phyloP scores from a whole-genome alignment of 2,329 filamentous ascomycete species.

The Grosmannia clavigera region DNA sequence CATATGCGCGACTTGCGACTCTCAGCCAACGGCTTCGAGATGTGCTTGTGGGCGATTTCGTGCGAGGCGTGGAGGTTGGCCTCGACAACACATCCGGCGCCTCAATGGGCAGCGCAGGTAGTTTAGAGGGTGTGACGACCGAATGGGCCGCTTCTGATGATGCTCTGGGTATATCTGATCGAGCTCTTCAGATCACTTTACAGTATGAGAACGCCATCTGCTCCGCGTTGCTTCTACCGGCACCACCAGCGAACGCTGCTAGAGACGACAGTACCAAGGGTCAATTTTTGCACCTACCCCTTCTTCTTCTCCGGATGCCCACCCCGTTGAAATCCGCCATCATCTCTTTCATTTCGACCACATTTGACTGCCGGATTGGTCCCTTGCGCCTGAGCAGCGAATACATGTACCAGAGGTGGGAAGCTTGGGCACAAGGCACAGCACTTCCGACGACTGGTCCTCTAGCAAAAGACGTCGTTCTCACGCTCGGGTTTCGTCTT shows the following conservation, averaged over 20 bases:
- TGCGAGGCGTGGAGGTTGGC: constrained; percentile 46
- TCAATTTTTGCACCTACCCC: constrained; percentile 34
- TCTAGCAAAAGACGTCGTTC: constrained; percentile 31
- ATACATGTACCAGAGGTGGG: constrained; percentile 36
- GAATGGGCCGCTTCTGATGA: constrained; percentile 28
- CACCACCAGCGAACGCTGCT: not conserved
- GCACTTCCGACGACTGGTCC: constrained; percentile 22
- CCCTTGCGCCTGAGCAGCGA: constrained; percentile 36
- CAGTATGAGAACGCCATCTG: constrained; percentile 41
- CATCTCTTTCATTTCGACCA: constrained; percentile 36
- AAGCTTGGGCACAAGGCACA: constrained; percentile 34
- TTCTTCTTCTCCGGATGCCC: constrained; percentile 45
- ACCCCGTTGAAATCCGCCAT: constrained; percentile 35
- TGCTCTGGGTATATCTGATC: constrained; percentile 13
- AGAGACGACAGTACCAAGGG: constrained; percentile 7
- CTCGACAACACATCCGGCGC: constrained; percentile 20
- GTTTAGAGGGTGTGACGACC: constrained; percentile 34
- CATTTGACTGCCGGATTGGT: constrained; percentile 45
- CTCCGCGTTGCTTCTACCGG: constrained; percentile 36
- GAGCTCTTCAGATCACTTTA: constrained; percentile 33
- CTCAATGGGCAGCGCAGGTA: constrained; percentile 25
- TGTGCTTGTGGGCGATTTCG: constrained; percentile 42
- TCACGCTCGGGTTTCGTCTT: constrained; percentile 37
- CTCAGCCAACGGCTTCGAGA: constrained; percentile 40
- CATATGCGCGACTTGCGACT: constrained; percentile 23